Base-by-base conservation (phyloP, 148 eudicot species). In the Vaccinium myrtillus region DNA sequence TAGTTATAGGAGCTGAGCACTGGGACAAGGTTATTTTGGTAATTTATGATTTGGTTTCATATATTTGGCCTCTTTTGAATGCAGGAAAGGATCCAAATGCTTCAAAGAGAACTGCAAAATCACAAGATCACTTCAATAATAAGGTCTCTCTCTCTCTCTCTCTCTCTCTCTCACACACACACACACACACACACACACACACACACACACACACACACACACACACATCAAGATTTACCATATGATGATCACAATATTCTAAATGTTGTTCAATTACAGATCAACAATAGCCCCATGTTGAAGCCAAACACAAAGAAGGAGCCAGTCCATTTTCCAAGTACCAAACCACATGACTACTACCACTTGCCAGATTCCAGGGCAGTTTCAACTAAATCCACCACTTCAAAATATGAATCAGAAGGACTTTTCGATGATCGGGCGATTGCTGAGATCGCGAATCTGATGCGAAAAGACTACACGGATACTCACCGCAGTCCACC, bases 381-480 rank as follows among this genome's bases (percentile, higher is more conserved):
- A 61, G 13, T 63, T 81, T 81, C 83, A 16, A 9, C 84, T 27
- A 71, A 27, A 30, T 27, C 85, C 4, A 49, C 21, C 46, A 80
- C 69, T 76, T 65, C 73, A 46, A 71, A 87, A 50, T 85, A 89
- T 71, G 88, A 88, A 55, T 55, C 83, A 75, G 48, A 49, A 8
- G 80, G 79, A 75, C 25, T 69, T 61, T 25, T 82, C 21, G 87
- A 91, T n/a, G 69, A 69, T 11, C 5, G 14, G 67, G 93, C 83
- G 49, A 82, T 85, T 36, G 86, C 83, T 76, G 94, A 92, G 86
- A 81, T 92, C n/a, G 89, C 86, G 85, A 88, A 86, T 79, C 85
- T 94, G 75, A 90, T 91, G 94, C 69, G 58, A 46, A 86, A 53
- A 85, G 97, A 94, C 83, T 94, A 94, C 81, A 50, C 25, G 1